These are phyloP conservation scores for Sclerotinia trifoliorum DNA, from an alignment of 2,329 filamentous ascomycete species.

Conservation along the genomic window DNA sequence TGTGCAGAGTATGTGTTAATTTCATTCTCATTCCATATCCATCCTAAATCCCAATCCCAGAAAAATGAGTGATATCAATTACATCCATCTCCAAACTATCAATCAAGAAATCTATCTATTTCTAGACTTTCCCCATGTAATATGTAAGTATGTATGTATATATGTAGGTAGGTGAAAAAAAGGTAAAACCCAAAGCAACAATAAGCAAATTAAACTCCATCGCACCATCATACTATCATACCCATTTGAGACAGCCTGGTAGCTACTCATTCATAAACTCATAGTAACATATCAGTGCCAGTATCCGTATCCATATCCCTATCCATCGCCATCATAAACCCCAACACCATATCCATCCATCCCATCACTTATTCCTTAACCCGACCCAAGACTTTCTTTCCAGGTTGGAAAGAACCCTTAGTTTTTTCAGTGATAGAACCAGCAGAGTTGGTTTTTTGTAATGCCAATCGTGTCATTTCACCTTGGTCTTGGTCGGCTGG, in stretches of 20 bases:
- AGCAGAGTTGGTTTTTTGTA: slow-evolving; percentile 18
- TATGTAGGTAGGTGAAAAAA: background rate
- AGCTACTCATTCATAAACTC: background rate
- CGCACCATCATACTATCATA: background rate
- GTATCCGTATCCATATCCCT: background rate
- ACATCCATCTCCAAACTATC: background rate
- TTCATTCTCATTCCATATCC: no score
- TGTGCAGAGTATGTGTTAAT: no score
- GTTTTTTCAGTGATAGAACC: background rate
- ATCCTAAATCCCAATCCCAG: background rate
- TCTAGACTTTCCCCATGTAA: background rate
- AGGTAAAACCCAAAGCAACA: background rate
- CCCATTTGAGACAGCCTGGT: background rate
- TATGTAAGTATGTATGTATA: background rate
- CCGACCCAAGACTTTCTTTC: slow-evolving; percentile 15
- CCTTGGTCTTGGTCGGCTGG: slow-evolving; percentile 4
- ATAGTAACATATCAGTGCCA: background rate
- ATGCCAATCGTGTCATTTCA: slow-evolving; percentile 13
- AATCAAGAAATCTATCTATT: slow-evolving; percentile 4
- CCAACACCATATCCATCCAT: background rate
- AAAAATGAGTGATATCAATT: no score
- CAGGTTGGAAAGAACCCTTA: slow-evolving; percentile 1
- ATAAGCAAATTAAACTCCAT: background rate
- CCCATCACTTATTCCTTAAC: slow-evolving; percentile 13
- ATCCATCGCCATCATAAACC: background rate